A percentile compares a stretch with the other conserved stretches of the same genome.
These are phyloP conservation scores for Marasmius sp. DNA, from an alignment of 1,284 basidiomycete species.

Conservation along the genomic window DNA sequence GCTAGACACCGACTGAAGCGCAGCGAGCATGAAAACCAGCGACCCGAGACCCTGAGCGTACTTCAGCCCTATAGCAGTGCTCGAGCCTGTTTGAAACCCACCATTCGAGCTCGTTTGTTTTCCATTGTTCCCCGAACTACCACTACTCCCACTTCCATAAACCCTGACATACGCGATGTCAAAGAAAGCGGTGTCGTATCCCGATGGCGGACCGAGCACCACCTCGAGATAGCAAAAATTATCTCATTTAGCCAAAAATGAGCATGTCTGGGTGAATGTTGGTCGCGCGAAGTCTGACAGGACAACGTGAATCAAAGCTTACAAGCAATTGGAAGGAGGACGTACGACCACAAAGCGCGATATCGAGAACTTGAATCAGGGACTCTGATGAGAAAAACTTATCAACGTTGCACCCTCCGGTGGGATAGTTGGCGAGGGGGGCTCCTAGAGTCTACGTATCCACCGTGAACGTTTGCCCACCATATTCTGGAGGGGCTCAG, in stretches of 20 bases:
- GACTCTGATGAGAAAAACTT: slow-evolving; percentile 65
- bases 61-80: too few relatives aligned
- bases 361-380: slow-evolving; percentile 73
- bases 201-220: slow-evolving; percentile 65
- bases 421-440: slow-evolving; percentile 69
- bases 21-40: too few relatives aligned
- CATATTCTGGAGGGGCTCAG: too few relatives aligned
- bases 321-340: neutral
- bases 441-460: slow-evolving; percentile 66
- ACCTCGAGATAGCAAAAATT: slow-evolving; percentile 46
- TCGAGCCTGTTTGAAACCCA: neutral
- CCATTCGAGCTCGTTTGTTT: neutral
- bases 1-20: too few relatives aligned
- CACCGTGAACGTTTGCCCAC: slow-evolving; percentile 60
- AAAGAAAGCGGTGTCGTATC: slow-evolving; percentile 74
- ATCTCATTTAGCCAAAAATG: neutral
- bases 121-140: neutral
- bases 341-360: slow-evolving; percentile 63
- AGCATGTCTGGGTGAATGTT: neutral
- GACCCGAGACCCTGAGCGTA: too few relatives aligned
- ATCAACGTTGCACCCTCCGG: slow-evolving; percentile 56
- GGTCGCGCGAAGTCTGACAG: neutral
- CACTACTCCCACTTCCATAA: slow-evolving; percentile 34
- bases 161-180: slow-evolving; percentile 66
- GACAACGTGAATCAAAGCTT: neutral